Evolutionary conservation across 2,329 filamentous ascomycete species (phyloP).

Genomic region (Phoma sp.): DNA sequence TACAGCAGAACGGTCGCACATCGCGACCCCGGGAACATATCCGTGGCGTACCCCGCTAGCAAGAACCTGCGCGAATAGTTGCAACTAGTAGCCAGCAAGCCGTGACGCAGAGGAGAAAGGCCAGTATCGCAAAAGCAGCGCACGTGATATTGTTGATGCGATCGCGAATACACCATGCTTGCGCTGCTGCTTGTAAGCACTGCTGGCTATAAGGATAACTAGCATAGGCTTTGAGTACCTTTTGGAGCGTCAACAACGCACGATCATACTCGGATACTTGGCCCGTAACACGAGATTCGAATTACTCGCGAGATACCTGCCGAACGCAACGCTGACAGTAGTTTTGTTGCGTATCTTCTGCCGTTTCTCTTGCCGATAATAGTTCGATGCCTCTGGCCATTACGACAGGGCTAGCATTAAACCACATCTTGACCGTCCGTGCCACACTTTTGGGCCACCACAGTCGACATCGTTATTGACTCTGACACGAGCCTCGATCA

Average conservation of each 20-base stretch:
- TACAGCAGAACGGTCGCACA: too few species aligned
- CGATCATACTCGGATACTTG: slow-evolving; percentile 52
- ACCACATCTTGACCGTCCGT: slow-evolving; percentile 22
- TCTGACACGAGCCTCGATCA: slow-evolving; percentile 14
- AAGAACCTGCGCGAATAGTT: too few species aligned
- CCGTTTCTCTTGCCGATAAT: slow-evolving; percentile 38
- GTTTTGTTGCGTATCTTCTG: slow-evolving; percentile 46
- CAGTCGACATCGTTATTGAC: slow-evolving; percentile 22
- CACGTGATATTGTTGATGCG: too few species aligned
- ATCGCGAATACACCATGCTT: not conserved
- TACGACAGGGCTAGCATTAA: slow-evolving; percentile 36
- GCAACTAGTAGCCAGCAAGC: too few species aligned
- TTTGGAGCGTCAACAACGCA: slow-evolving; percentile 20
- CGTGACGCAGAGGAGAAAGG: too few species aligned
- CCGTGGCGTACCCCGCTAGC: too few species aligned
- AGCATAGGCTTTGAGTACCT: slow-evolving; percentile 20
- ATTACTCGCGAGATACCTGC: slow-evolving; percentile 55
- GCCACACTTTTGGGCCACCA: slow-evolving; percentile 20
- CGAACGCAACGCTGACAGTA: slow-evolving; percentile 51
- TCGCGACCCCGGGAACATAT: too few species aligned
- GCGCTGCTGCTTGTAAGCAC: slow-evolving; percentile 10
- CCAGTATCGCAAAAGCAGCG: too few species aligned
- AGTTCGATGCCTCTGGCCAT: slow-evolving; percentile 52
- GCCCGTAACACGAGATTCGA: slow-evolving; percentile 56
- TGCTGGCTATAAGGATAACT: slow-evolving; percentile 22